A percentile compares a stretch with the other conserved stretches of the same genome.
phyloP scores from a whole-genome alignment of 2,329 filamentous ascomycete species.

The Fusarium coicis region DNA sequence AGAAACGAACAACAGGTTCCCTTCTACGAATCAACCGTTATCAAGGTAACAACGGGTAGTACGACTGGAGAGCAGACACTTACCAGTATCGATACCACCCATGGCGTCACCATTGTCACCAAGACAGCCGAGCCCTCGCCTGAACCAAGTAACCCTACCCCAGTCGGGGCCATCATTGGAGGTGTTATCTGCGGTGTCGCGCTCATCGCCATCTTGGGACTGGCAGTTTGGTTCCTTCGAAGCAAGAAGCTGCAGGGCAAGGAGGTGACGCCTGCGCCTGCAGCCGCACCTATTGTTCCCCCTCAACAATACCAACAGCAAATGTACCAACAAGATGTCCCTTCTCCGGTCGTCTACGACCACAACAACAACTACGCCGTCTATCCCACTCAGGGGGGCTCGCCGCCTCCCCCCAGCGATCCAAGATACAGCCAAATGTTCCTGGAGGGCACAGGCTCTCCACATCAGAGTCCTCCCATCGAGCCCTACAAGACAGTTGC shows the following conservation, averaged over 20 bases:
- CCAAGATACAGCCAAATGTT: not conserved
- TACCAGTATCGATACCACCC: not conserved
- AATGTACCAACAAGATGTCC: not conserved
- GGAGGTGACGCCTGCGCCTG: not conserved
- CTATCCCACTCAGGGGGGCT: not conserved
- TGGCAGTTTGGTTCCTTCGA: not conserved
- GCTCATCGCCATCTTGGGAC: not conserved
- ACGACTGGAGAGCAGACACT: not conserved
- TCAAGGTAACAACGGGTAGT: not conserved
- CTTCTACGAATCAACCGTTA: not conserved
- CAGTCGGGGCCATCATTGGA: not conserved
- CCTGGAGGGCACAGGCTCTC: not conserved
- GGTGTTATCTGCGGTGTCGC: not conserved
- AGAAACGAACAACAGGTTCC: not conserved
- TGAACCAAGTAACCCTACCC: fast-evolving
- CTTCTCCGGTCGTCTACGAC: not conserved
- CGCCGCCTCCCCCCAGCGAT: not conserved
- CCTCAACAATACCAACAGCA: not conserved
- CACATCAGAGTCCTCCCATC: not conserved
- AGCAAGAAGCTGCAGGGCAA: not conserved
- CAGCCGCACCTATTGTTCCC: not conserved
- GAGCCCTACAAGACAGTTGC: not conserved
- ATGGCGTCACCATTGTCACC: fast-evolving
- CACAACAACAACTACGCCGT: not conserved
- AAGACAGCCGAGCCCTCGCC: not conserved